Base-by-base conservation (phyloP, 2,329 filamentous ascomycete genomes). In the Aureobasidium melanogenum region DNA sequence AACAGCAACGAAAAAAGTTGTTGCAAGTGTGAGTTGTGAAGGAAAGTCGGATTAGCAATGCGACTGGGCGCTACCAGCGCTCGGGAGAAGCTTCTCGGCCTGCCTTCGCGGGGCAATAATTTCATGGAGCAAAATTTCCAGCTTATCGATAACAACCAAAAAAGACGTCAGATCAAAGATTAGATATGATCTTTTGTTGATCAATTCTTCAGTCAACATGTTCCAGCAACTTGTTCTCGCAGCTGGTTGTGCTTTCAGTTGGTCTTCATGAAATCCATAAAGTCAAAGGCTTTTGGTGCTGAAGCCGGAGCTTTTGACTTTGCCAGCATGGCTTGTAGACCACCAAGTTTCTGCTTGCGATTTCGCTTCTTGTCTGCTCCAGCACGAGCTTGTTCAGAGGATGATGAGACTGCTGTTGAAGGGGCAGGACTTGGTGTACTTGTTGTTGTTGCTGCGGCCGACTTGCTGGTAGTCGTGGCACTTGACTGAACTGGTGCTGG, bases 181-280 rank as follows among this genome's bases (percentile, higher is more conserved):
- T 6, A 39, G 50, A 54, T 54, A 17, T 39, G 19, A 39, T 54
- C 19, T 39, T 22, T n/a, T 28, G 41, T 0, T 22, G 10, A 34
- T 34, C n/a, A 15, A 19, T n/a, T 14, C 15, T 19, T 41, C 10
- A n/a, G 15, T 30, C 43, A 24, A 30, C 14, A 36, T 48, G 26
- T 22, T 7, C 44, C 26, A 54, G 39, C 8, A 34, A 26, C 15
- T 10, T 3, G 38, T 10, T n/a, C n/a, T n/a, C n/a, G n/a, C n/a
- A 24, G n/a, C 9, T 22, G 39, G 10, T 7, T 17, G 17, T 32
- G 28, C 14, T 55, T 19, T 50, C 48, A 61, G 10, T n/a, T 46
- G 19, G 44, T 76, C 67, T 81, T 77, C 63, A 82, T 74, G 66
- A 83, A 80, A 66, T 83, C 80, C 71, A 83, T 77, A 28, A 83